Conservation (phyloP, 768 basidiomycete genomes). For the Lactarius trivialis region DNA sequence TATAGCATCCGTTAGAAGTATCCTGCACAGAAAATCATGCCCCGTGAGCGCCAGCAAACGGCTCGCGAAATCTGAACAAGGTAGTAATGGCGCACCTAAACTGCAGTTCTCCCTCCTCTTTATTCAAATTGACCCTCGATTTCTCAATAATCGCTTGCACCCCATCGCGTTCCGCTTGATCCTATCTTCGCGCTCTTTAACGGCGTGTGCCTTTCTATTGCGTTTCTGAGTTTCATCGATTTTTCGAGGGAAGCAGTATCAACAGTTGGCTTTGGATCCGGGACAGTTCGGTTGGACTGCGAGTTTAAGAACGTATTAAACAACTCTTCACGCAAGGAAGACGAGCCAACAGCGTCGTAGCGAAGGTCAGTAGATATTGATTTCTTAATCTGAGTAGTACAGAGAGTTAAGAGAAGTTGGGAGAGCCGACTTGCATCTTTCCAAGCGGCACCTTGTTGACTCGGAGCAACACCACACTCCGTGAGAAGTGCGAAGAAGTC, state of each 20-base stretch:
- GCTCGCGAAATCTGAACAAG: slow-evolving; percentile 16
- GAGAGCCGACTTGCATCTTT: slow-evolving; percentile 51
- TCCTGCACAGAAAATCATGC: slow-evolving; percentile 39
- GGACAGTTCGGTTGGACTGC: slow-evolving; percentile 26
- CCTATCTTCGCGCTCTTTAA: slow-evolving; percentile 78
- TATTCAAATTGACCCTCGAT: slow-evolving; percentile 61
- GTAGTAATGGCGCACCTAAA: slow-evolving; percentile 62
- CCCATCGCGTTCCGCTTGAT: slow-evolving; percentile 63
- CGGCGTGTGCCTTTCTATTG: slow-evolving; percentile 63
- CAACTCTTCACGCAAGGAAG: slow-evolving; percentile 86
- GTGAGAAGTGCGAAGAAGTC: slow-evolving; percentile 77
- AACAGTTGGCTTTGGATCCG: slow-evolving; percentile 7
- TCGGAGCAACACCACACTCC: slow-evolving; percentile 49
- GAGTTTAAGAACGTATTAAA: slow-evolving; percentile 74
- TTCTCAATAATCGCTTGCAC: slow-evolving; percentile 66
- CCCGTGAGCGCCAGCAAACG: slow-evolving; percentile 40
- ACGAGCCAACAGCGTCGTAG: slow-evolving; percentile 92
- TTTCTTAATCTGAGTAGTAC: slow-evolving; percentile 61
- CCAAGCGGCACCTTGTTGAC: slow-evolving; percentile 60
- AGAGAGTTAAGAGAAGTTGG: background rate
- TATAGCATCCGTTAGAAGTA: slow-evolving; percentile 81
- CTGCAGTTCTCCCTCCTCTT: slow-evolving; percentile 74
- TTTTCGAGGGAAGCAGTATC: slow-evolving; percentile 14
- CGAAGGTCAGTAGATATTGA: slow-evolving; percentile 68
- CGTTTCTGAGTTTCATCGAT: slow-evolving; percentile 33